phyloP scores from a whole-genome alignment of 495 filamentous ascomycete species.

The Neurospora intermedia region DNA sequence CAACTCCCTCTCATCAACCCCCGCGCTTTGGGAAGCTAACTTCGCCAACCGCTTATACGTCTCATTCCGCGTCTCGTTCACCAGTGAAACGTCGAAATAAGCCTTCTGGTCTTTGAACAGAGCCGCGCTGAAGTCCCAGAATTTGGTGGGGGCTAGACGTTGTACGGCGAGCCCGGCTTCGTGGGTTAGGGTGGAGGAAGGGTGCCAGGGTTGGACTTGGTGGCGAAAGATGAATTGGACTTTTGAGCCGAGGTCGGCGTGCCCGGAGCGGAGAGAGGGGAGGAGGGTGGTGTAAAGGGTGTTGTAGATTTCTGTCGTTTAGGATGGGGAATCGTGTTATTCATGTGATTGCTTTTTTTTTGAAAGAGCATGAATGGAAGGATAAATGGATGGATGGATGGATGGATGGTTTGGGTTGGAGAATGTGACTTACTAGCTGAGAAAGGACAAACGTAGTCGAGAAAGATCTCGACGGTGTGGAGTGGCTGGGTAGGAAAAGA shows the following conservation, averaged over 20 bases:
- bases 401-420: constrained; percentile 8
- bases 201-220: constrained; percentile 95
- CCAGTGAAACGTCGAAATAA: constrained; percentile 74
- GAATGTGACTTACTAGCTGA: constrained; percentile 32
- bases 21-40: constrained; percentile 50
- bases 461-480: constrained; percentile 71
- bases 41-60: constrained; percentile 72
- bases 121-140: constrained; percentile 64
- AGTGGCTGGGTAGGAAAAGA: constrained; percentile 33
- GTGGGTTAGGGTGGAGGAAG: constrained; percentile 75
- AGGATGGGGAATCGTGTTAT: background rate
- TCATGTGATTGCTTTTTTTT: background rate
- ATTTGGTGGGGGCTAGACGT: constrained; percentile 52
- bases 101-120: constrained; percentile 60
- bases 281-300: constrained; percentile 41
- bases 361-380: background rate
- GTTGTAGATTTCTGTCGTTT: constrained; percentile 49
- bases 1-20: constrained; percentile 54
- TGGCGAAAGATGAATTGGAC: constrained; percentile 74
- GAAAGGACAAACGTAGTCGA: constrained; percentile 80
- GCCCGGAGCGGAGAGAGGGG: constrained; percentile 42
- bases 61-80: constrained; percentile 69
- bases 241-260: constrained; percentile 42
- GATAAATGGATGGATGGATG: too few relatives aligned
- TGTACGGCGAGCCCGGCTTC: constrained; percentile 78